Percentiles rank a stretch among this genome's conserved stretches.
Evolutionary conservation across 2,329 filamentous ascomycete species (phyloP).

Genomic region (Thelonectria rubi): DNA sequence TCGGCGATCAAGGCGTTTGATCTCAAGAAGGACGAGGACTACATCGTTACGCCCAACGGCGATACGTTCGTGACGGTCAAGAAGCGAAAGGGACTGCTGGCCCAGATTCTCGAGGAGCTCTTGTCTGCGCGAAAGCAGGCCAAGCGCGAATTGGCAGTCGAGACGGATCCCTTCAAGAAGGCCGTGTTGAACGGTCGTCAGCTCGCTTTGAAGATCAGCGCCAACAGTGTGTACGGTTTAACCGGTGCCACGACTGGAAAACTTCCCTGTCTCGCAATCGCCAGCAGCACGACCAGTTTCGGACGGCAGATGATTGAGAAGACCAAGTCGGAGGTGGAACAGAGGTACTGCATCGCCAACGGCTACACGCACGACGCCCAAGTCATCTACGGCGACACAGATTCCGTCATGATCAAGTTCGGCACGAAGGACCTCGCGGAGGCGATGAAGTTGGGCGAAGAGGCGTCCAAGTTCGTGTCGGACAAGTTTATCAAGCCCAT

Average conservation of each 20-base stretch:
- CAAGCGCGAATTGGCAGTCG: conserved; percentile 86
- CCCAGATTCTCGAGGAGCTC: conserved; percentile 95
- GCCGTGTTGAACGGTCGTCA: conserved; percentile 98
- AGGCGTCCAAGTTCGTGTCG: conserved; percentile 89
- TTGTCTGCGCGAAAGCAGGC: conserved; percentile 92
- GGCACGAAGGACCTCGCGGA: conserved; percentile 86
- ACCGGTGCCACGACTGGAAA: conserved; percentile 97
- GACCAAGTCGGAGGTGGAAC: conserved; percentile 95
- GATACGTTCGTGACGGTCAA: conserved; percentile 92
- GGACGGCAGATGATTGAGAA: conserved; percentile 99
- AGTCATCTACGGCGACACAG: conserved; percentile 98
- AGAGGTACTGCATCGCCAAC: conserved; percentile 88
- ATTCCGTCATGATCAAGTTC: conserved; percentile 99
- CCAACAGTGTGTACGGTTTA: conserved; percentile 97
- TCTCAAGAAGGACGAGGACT: conserved; percentile 89
- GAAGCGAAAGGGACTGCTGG: conserved; percentile 88
- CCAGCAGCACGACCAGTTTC: conserved; percentile 96
- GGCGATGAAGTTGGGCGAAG: conserved; percentile 94
- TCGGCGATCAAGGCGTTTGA: conserved; percentile 77
- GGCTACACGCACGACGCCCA: conserved; percentile 94
- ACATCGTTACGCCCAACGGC: conserved; percentile 94
- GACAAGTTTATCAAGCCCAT: conserved; percentile 95
- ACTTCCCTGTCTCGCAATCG: conserved; percentile 91
- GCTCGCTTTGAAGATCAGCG: conserved; percentile 93
- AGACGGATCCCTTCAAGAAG: conserved; percentile 97